These are phyloP conservation scores for Actinomortierella ambigua DNA, from an alignment of 371 early-diverging fungal species.

Conservation along the genomic window DNA sequence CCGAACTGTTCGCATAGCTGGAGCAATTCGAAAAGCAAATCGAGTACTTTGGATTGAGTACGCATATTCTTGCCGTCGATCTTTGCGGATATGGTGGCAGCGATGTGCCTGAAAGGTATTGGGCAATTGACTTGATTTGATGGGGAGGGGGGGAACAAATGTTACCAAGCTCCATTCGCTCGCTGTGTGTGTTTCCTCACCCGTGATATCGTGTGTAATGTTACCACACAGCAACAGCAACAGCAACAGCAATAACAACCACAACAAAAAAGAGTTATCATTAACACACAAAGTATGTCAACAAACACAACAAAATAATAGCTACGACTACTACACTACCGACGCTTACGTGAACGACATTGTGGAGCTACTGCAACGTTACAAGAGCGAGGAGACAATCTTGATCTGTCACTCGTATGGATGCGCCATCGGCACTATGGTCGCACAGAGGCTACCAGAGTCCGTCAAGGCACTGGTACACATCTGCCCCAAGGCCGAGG, in stretches of 20 bases:
- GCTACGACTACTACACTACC: constrained; percentile 63
- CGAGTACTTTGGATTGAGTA: constrained; percentile 68
- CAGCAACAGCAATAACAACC: too few species aligned
- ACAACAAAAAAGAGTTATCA: too few species aligned
- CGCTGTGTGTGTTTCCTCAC: too few species aligned
- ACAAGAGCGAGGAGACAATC: constrained; percentile 62
- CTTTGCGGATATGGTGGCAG: constrained; percentile 72
- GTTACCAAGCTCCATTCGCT: too few species aligned
- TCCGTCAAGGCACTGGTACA: constrained; percentile 61
- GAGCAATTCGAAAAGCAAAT: constrained; percentile 72
- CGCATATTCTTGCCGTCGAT: constrained; percentile 73
- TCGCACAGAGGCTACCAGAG: constrained; percentile 49
- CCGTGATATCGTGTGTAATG: too few species aligned
- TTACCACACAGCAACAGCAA: too few species aligned
- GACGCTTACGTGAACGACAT: constrained; percentile 61
- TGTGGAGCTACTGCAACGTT: constrained; percentile 55
- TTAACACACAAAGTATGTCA: too few species aligned
- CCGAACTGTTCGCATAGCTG: constrained; percentile 43
- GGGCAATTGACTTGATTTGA: too few species aligned
- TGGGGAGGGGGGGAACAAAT: too few species aligned
- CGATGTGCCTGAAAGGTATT: constrained; percentile 56
- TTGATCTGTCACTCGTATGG: constrained; percentile 77
- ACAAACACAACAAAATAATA: constrained; percentile 24
- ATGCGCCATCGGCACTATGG: constrained; percentile 62
- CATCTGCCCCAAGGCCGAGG: constrained; percentile 64